Evolutionary conservation across 192 early-diverging fungal genomes (phyloP).

Genomic region (Dispira parvispora): DNA sequence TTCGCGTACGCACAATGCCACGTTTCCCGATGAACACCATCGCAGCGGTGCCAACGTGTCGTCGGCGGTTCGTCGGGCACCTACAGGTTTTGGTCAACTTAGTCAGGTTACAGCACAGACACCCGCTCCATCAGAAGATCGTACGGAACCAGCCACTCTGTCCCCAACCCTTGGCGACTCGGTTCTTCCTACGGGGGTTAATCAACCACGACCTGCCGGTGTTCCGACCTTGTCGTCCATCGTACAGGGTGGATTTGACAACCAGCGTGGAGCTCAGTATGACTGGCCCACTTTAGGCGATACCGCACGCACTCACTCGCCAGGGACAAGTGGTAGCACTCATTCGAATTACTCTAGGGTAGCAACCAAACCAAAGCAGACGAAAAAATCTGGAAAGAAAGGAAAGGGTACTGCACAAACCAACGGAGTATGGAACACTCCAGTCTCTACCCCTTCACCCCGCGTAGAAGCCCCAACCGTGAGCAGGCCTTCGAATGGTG

Average conservation of each 20-base stretch:
- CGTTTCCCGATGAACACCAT: background rate
- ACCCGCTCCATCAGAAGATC: background rate
- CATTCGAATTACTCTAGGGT: background rate
- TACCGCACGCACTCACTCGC: background rate
- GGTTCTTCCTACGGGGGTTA: background rate
- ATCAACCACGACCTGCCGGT: background rate
- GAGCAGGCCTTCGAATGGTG: background rate
- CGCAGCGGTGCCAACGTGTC: background rate
- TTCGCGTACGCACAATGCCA: background rate
- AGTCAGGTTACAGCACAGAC: background rate
- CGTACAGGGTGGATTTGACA: background rate
- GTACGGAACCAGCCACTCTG: background rate
- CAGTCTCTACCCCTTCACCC: background rate
- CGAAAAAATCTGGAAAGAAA: constrained; percentile 1
- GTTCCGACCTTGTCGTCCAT: background rate
- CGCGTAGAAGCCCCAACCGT: background rate
- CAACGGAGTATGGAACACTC: background rate
- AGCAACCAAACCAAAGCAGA: background rate
- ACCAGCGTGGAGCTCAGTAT: background rate
- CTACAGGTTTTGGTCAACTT: constrained; percentile 4
- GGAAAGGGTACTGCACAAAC: constrained; percentile 3
- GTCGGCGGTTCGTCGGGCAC: background rate
- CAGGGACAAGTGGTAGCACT: background rate
- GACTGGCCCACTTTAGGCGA: constrained; percentile 2
- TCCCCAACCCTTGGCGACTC: background rate